Conservation (phyloP, 1,284 basidiomycete genomes). For the Farysia itapuensis region DNA sequence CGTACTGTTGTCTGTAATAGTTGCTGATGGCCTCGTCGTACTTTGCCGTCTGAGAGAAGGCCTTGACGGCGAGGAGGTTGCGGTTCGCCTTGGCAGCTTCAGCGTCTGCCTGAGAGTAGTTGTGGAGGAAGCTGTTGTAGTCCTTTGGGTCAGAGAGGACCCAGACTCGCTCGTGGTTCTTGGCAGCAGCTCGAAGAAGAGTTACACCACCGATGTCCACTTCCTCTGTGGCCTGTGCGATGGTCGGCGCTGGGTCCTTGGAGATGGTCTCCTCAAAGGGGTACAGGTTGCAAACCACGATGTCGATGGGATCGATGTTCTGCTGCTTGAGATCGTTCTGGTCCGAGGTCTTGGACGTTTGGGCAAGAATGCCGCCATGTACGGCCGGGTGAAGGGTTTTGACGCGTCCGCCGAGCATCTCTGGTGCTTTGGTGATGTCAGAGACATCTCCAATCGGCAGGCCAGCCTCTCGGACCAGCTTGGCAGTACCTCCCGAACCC, state of each 20-base stretch:
- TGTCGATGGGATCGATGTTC: conserved; percentile 53
- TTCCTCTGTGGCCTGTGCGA: conserved; percentile 92
- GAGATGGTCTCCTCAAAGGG: conserved; percentile 84
- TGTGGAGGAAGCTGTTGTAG: conserved; percentile 78
- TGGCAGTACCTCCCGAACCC: conserved; percentile 95
- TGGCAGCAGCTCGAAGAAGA: conserved; percentile 93
- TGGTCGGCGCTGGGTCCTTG: conserved; percentile 80
- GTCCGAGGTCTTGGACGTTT: conserved; percentile 53
- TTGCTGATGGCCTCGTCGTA: conserved; percentile 95
- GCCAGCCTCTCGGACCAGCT: conserved; percentile 91
- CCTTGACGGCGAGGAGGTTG: conserved; percentile 90
- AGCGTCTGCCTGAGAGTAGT: conserved; percentile 65
- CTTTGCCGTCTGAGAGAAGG: conserved; percentile 90
- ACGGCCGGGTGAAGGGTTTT: conserved; percentile 99
- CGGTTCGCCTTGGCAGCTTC: conserved; percentile 66
- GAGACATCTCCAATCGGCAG: conserved; percentile 93
- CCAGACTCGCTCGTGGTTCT: conserved; percentile 77
- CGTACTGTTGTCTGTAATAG: conserved; percentile 96
- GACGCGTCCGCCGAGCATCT: conserved; percentile 97
- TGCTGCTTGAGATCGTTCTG: conserved; percentile 50
- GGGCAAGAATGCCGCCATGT: conserved; percentile 74
- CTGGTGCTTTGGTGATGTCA: conserved; percentile 96
- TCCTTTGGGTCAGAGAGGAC: conserved; percentile 93
- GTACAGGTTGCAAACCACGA: conserved; percentile 88
- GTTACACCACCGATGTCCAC: conserved; percentile 99